phyloP scores from a whole-genome alignment of 2,329 filamentous ascomycete species.

The Aureobasidium sp. region DNA sequence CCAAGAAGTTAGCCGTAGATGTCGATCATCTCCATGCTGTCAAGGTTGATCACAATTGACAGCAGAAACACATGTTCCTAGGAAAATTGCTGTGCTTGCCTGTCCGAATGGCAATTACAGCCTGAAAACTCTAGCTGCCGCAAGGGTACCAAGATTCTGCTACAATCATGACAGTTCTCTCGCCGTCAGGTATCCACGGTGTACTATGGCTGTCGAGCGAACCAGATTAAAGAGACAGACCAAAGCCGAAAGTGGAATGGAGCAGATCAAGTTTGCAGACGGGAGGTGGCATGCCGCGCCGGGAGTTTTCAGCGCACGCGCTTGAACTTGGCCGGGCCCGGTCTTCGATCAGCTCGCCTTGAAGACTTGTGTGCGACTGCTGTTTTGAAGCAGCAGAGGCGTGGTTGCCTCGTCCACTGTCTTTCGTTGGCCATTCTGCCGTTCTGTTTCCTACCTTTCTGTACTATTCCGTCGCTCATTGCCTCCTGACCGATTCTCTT shows the following conservation, averaged over 20 bases:
- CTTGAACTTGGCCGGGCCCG: slow-evolving; percentile 5
- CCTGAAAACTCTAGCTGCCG: background rate
- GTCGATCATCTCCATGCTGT: background rate
- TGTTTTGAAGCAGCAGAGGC: slow-evolving; percentile 1
- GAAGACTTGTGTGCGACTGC: slow-evolving; percentile 7
- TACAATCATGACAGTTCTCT: background rate
- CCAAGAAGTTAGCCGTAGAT: background rate
- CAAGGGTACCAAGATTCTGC: background rate
- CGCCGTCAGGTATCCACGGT: background rate
- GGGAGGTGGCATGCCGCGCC: slow-evolving; percentile 6
- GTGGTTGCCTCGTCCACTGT: slow-evolving; percentile 4
- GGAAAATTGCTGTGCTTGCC: background rate
- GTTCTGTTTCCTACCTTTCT: background rate
- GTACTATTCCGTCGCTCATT: slow-evolving; percentile 6
- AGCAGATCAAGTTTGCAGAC: background rate
- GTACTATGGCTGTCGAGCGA: background rate
- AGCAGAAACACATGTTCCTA: background rate
- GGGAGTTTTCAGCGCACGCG: background rate
- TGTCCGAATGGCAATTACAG: too few relatives aligned
- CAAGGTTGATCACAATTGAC: background rate
- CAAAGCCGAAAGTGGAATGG: background rate
- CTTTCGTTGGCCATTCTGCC: background rate
- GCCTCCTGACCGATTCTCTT: slow-evolving; percentile 4
- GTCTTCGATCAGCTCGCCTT: slow-evolving; percentile 1
- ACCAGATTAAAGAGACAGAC: background rate